Base-by-base conservation (phyloP, 805 yeast genomes). In the Huiozyma naganishii region DNA sequence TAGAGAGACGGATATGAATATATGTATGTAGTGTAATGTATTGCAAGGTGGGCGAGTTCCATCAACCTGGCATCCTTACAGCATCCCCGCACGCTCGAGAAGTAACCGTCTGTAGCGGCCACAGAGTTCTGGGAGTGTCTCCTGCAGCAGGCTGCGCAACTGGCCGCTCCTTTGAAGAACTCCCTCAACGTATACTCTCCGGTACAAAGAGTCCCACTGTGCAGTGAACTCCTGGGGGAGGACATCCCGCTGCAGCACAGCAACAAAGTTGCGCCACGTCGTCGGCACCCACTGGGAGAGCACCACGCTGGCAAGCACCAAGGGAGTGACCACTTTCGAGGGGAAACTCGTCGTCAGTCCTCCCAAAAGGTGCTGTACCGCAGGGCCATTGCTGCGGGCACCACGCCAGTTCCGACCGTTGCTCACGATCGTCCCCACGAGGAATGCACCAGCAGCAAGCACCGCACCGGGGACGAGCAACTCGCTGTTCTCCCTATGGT, bases 381-480 rank as follows among this genome's bases (percentile, higher is more conserved):
- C 42, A 12, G 50, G 51, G 1, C 49, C 42, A 10, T 10, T n/a
- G n/a, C n/a, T 10, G 10, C 34, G 34, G n/a, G 34, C n/a, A 32
- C 10, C 10, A 11, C 33, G 39, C 61, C 61, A 59, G 39, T 59
- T 59, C 10, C 41, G 41, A 36, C 45, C 55, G 39, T 53, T 57
- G 12, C 52, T 50, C 13, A 59, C 12, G 3, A 62, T 55, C 33
- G 57, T 52, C 5, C 64, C 62, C 8, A 52, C 44, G 42, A 51
- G 54, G 38, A 55, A 58, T 4, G 59, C 57, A 9, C 62, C 58
- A 1, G 58, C 42, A 1, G 66, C 51, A 5, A 52, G 32, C 9
- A 55, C 45, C 5, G 57, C 27, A 6, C 62, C 52, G 3, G 65
- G 62, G 6, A 58, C 55, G 5, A 60, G 27, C 7, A 47, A 37